A percentile compares a stretch with the other conserved stretches of the same genome.
Conservation (phyloP, 306 rosid genomes). For the Castanea sativa region DNA sequence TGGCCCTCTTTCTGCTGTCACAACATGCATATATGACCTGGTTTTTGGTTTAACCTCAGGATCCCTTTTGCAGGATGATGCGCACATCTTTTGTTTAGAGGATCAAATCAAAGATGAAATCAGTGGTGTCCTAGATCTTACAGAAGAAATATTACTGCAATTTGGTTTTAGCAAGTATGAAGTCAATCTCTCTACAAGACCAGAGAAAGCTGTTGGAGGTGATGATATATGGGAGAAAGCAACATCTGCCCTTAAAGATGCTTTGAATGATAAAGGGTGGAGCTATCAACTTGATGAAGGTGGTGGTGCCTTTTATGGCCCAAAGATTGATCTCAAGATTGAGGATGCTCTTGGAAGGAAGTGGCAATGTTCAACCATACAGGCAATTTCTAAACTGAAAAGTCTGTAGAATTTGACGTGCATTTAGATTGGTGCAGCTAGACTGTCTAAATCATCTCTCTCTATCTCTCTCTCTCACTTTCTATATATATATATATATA, state of each 20-base stretch:
- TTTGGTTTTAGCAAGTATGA: conserved; percentile 93
- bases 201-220: conserved; percentile 84
- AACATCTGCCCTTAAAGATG: conserved; percentile 81
- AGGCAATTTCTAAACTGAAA: conserved; percentile 49
- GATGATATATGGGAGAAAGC: conserved; percentile 90
- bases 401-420: background rate
- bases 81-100: conserved; percentile 92
- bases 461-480: no score
- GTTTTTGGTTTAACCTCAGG: conserved; percentile 23
- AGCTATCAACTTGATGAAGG: conserved; percentile 88
- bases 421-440: background rate
- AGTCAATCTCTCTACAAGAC: conserved; percentile 92
- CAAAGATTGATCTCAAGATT: conserved; percentile 96
- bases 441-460: background rate
- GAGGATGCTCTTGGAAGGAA: conserved; percentile 99
- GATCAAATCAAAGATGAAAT: conserved; percentile 94
- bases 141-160: conserved; percentile 69
- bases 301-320: conserved; percentile 98
- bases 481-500: no score
- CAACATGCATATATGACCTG: conserved; percentile 5
- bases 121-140: conserved; percentile 92
- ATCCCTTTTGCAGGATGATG: conserved; percentile 80
- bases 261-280: conserved; percentile 94
- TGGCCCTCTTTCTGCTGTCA: background rate
- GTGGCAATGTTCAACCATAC: conserved; percentile 99